Conservation (phyloP, 495 filamentous ascomycete species). For the Lepraria neglecta region DNA sequence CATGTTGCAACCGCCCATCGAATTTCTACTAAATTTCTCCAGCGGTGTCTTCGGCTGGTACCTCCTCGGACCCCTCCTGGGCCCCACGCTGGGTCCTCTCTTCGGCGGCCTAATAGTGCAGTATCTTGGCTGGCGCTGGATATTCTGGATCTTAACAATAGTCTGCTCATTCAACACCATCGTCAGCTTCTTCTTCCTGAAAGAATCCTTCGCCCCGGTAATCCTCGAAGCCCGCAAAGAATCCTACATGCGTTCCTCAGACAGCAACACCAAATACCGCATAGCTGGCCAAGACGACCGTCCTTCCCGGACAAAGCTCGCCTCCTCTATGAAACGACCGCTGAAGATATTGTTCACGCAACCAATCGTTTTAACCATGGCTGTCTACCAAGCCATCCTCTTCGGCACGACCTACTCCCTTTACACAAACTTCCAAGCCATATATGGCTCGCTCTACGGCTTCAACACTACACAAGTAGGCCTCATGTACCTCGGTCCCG, state of each 20-base stretch:
- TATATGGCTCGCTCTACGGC: constrained; percentile 44
- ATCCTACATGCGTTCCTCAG: constrained; percentile 9
- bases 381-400: constrained; percentile 54
- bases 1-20: neutral
- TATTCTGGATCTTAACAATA: constrained; percentile 73
- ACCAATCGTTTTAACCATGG: constrained; percentile 53
- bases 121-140: constrained; percentile 74
- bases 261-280: constrained; percentile 19
- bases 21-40: neutral
- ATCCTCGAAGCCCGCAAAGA: constrained; percentile 29
- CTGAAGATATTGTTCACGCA: constrained; percentile 54
- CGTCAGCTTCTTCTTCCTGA: constrained; percentile 48
- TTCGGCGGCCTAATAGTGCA: constrained; percentile 68
- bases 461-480: constrained; percentile 45
- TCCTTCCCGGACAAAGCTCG: constrained; percentile 21
- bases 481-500: constrained; percentile 57
- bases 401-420: constrained; percentile 55
- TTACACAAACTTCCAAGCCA: constrained; percentile 52
- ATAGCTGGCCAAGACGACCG: constrained; percentile 27
- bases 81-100: constrained; percentile 43
- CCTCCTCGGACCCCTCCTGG: constrained; percentile 32
- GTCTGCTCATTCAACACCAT: constrained; percentile 47
- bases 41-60: constrained; percentile 31
- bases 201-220: constrained; percentile 62
- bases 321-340: constrained; percentile 40